Conservation (phyloP, 306 rosid species). For the Malus fusca region DNA sequence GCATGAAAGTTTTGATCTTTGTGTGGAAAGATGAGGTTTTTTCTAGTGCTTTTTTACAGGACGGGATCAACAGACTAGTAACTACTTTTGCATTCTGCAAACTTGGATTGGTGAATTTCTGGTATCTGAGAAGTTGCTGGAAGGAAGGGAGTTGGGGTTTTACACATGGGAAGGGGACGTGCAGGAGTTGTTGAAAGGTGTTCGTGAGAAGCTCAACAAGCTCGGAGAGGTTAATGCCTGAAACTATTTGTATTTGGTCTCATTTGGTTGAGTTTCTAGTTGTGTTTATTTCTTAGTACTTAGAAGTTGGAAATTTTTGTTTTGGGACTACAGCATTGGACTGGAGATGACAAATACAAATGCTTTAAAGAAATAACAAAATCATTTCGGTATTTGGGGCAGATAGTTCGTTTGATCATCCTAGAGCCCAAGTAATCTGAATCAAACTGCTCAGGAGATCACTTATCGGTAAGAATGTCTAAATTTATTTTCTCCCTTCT, state of each 20-base stretch:
- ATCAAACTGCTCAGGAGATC: background rate
- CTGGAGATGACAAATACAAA: constrained; percentile 68
- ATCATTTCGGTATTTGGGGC: constrained; percentile 64
- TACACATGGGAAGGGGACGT: constrained; percentile 65
- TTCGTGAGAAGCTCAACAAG: constrained; percentile 75
- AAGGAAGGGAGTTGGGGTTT: constrained; percentile 70
- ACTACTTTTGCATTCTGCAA: background rate
- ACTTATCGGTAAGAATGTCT: background rate
- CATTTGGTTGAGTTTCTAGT: background rate
- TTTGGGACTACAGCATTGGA: constrained; percentile 61
- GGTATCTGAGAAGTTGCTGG: constrained; percentile 64
- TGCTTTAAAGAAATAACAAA: constrained; percentile 75
- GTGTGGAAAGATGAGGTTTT: background rate
- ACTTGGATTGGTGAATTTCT: constrained; percentile 20
- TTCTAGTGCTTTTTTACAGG: background rate
- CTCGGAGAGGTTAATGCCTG: constrained; percentile 57
- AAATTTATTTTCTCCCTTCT: background rate
- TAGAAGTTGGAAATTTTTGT: background rate
- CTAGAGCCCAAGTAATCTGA: constrained; percentile 14
- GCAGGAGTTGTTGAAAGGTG: constrained; percentile 48
- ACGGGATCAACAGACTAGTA: background rate
- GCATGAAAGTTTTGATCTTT: background rate
- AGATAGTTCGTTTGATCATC: constrained; percentile 73
- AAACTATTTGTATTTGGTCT: background rate
- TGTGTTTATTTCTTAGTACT: background rate